Conservation (phyloP, 257 asterid genomes). For the Jacaranda mimosifolia region DNA sequence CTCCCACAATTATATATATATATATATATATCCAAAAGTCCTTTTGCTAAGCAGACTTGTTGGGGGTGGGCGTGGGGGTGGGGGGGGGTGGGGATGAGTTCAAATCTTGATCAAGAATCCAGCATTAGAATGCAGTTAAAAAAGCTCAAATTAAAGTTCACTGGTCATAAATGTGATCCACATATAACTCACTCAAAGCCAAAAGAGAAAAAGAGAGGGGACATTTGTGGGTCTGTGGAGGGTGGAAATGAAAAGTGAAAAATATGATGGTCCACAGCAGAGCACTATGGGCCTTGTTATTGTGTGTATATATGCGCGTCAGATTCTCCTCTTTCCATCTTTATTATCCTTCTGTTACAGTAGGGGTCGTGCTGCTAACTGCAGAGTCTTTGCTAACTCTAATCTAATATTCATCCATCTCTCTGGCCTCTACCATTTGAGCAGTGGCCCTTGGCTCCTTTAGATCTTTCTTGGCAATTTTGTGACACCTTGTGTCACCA, state of each 20-base stretch:
- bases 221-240: not conserved
- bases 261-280: conserved; percentile 46
- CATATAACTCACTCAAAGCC: not conserved
- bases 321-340: conserved; percentile 31
- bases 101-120: not conserved
- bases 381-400: not conserved
- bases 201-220: not conserved
- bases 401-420: not conserved
- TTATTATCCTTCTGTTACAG: not conserved
- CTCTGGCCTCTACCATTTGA: not conserved
- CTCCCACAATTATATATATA: no score
- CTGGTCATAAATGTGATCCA: not conserved
- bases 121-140: not conserved
- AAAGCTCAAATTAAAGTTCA: not conserved
- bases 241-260: conserved; percentile 40
- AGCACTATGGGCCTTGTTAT: conserved; percentile 38
- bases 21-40: no score
- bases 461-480: not conserved
- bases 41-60: no score
- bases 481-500: no score
- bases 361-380: not conserved
- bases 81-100: not conserved
- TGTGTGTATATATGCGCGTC: conserved; percentile 38
- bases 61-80: no score
- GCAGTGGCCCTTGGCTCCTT: not conserved